A percentile compares a stretch with the other conserved stretches of the same genome.
These are phyloP conservation scores for Actinomortierella ambigua DNA, from an alignment of 371 early-diverging fungal genomes.

Conservation along the genomic window DNA sequence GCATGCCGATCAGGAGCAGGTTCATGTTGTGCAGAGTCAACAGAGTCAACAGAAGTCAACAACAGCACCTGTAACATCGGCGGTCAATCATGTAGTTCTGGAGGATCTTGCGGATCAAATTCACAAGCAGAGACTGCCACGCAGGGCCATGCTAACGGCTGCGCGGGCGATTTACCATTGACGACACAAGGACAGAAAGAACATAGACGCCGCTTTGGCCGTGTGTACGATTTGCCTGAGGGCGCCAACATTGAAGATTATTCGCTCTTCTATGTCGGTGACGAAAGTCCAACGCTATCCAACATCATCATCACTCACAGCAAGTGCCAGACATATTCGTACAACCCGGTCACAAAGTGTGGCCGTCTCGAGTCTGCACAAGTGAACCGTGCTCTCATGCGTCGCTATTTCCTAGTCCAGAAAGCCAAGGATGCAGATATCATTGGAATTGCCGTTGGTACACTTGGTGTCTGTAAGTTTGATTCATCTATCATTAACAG, in stretches of 20 bases:
- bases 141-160: neutral
- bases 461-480: conserved; percentile 85
- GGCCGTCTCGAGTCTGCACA: conserved; percentile 66
- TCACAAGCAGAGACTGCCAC: neutral
- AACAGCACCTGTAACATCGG: no score
- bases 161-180: conserved; percentile 6
- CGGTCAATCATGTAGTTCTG: neutral
- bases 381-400: conserved; percentile 74
- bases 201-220: conserved; percentile 49
- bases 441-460: conserved; percentile 96
- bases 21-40: conserved; percentile 3
- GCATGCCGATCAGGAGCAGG: conserved; percentile 8
- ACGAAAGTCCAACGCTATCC: conserved; percentile 81
- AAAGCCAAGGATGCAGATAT: conserved; percentile 92
- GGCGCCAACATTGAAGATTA: conserved; percentile 58
- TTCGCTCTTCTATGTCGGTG: conserved; percentile 82
- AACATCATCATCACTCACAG: conserved; percentile 86
- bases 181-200: conserved; percentile 17
- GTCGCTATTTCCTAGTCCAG: conserved; percentile 80
- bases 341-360: conserved; percentile 62
- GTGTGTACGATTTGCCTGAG: conserved; percentile 58
- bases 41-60: neutral
- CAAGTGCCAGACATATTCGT: conserved; percentile 65
- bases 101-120: neutral
- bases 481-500: no score